Conservation (phyloP, 73 alveolate genomes). For the Breviolum minutum region DNA sequence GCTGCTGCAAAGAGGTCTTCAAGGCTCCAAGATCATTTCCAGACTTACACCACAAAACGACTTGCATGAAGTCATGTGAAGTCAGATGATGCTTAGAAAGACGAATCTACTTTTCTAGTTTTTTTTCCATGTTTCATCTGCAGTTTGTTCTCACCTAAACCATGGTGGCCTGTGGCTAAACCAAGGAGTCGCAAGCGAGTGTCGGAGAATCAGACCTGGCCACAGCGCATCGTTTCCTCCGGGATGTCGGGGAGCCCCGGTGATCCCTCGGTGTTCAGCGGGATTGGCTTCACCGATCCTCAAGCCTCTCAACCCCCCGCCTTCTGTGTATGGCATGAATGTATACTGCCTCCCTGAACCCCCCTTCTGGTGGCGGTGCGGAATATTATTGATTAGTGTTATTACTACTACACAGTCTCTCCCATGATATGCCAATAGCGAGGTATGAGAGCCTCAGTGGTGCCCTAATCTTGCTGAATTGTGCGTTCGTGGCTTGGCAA, state of each 20-base stretch:
- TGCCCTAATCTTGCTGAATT: constrained; percentile 40
- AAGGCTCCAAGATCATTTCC: too few species aligned
- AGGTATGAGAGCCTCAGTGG: constrained; percentile 46
- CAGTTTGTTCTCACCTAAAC: too few species aligned
- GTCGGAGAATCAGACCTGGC: not conserved
- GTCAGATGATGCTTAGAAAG: too few species aligned
- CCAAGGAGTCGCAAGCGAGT: constrained; percentile 9
- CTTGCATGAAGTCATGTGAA: too few species aligned
- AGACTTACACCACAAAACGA: too few species aligned
- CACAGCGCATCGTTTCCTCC: constrained; percentile 4
- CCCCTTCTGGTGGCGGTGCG: not conserved
- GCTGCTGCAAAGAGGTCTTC: too few species aligned
- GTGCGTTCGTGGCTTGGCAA: constrained; percentile 89
- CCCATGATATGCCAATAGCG: too few species aligned
- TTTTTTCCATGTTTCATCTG: too few species aligned
- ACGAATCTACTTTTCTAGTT: too few species aligned
- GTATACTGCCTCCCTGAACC: not conserved
- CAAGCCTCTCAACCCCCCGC: not conserved
- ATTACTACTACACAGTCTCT: too few species aligned
- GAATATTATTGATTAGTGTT: not conserved
- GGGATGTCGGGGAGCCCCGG: not conserved
- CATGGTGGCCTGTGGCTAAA: not conserved
- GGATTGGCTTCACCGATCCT: not conserved
- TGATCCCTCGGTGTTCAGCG: not conserved
- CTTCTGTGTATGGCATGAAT: not conserved